Evolutionary conservation across 805 yeast genomes (phyloP).

Genomic region (Wickerhamomyces bisporus): DNA sequence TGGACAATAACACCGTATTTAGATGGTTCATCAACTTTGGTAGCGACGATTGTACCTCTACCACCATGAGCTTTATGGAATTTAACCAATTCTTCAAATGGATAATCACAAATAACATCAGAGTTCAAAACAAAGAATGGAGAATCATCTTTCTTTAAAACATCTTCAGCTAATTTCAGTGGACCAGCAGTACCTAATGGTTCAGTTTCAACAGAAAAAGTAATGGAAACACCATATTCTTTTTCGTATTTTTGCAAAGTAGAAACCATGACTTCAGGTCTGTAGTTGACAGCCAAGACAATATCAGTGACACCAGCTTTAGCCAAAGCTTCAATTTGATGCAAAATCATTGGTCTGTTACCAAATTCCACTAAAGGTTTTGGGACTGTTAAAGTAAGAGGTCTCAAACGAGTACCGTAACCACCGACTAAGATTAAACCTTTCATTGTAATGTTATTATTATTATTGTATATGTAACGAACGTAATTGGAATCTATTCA

Average conservation of each 20-base stretch:
- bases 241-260: constrained; percentile 91
- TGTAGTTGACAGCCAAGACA: constrained; percentile 97
- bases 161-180: constrained; percentile 90
- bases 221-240: constrained; percentile 89
- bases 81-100: constrained; percentile 84
- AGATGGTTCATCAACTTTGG: constrained; percentile 99
- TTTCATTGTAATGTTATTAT: constrained; percentile 59
- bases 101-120: constrained; percentile 98
- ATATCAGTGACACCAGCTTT: constrained; percentile 98
- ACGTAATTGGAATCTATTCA: background rate
- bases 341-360: constrained; percentile 98
- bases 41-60: constrained; percentile 97
- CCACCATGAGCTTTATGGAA: constrained; percentile 97
- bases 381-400: constrained; percentile 90
- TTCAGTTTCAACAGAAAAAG: constrained; percentile 98
- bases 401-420: constrained; percentile 99
- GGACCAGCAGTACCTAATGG: constrained; percentile 99
- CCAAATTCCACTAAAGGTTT: constrained; percentile 97
- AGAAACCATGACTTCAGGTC: constrained; percentile 98
- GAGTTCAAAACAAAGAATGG: constrained; percentile 98
- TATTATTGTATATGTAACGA: background rate
- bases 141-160: constrained; percentile 87
- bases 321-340: constrained; percentile 97
- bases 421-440: constrained; percentile 99
- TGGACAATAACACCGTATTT: constrained; percentile 99